Percentiles rank a stretch among this genome's conserved stretches.
These are phyloP conservation scores for Piloderma croceum DNA, from an alignment of 768 basidiomycete genomes.

Conservation along the genomic window DNA sequence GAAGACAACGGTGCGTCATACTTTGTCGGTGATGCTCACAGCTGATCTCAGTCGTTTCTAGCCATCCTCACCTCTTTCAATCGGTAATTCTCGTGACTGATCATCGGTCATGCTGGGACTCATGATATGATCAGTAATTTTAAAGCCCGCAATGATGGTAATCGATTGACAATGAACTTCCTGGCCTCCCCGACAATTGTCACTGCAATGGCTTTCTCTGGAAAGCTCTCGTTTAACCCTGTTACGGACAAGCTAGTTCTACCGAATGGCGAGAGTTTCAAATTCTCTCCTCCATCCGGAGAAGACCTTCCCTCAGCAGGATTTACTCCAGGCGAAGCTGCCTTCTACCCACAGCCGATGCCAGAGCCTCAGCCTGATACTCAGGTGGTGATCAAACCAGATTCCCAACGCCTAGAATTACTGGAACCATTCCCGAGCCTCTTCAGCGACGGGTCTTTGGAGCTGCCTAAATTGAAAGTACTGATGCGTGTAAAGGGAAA, in stretches of 20 bases:
- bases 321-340: slow-evolving; percentile 67
- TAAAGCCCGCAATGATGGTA: slow-evolving; percentile 96
- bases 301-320: slow-evolving; percentile 79
- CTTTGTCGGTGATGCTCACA: slow-evolving; percentile 1
- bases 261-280: slow-evolving; percentile 73
- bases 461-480: slow-evolving; percentile 79
- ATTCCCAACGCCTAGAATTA: slow-evolving; percentile 81
- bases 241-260: slow-evolving; percentile 66
- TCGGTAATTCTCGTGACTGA: slow-evolving; percentile 42
- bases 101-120: slow-evolving; percentile 1
- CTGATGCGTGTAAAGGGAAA: slow-evolving; percentile 93
- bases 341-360: slow-evolving; percentile 70
- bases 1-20: slow-evolving; percentile 77
- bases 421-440: slow-evolving; percentile 80
- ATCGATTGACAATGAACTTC: slow-evolving; percentile 93
- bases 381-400: slow-evolving; percentile 67
- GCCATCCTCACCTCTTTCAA: slow-evolving; percentile 98
- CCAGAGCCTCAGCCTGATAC: slow-evolving; percentile 76
- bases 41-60: slow-evolving; percentile 24
- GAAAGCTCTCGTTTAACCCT: slow-evolving; percentile 91
- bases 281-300: slow-evolving; percentile 79
- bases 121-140: slow-evolving; percentile 46
- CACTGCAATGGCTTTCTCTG: slow-evolving; percentile 96
- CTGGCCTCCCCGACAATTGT: slow-evolving; percentile 95
- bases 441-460: slow-evolving; percentile 55